Conservation (phyloP, 176 grass and related monocot genomes). For the Aegilops speltoides region DNA sequence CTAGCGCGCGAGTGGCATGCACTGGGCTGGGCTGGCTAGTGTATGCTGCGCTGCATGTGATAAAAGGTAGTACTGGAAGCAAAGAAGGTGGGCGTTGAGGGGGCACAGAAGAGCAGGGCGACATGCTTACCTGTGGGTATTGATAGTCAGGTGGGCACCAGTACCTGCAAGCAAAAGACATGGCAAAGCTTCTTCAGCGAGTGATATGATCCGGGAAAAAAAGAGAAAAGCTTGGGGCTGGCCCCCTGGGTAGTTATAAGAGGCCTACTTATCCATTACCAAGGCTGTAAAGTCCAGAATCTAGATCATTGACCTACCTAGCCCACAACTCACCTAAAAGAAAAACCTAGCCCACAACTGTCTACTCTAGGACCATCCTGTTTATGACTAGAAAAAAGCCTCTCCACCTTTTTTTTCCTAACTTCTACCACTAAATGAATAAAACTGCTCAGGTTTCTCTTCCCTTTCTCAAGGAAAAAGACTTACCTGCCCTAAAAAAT, state of each 20-base stretch:
- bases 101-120: not conserved
- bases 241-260: not conserved
- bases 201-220: not conserved
- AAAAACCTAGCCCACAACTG: not conserved
- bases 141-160: slow-evolving; percentile 78
- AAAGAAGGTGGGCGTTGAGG: not conserved
- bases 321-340: not conserved
- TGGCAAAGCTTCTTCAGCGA: slow-evolving; percentile 40
- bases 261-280: slow-evolving; percentile 34
- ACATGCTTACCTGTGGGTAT: slow-evolving; percentile 79
- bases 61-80: slow-evolving; percentile 3
- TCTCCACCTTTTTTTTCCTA: not conserved
- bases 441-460: not conserved
- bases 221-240: slow-evolving; percentile 2
- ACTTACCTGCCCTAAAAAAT: not conserved
- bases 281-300: slow-evolving; percentile 48
- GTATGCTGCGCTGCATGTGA: slow-evolving; percentile 49
- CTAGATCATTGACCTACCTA: slow-evolving; percentile 22
- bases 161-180: slow-evolving; percentile 86
- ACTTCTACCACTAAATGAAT: not conserved
- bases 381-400: not conserved
- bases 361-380: not conserved
- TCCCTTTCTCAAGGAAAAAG: not conserved
- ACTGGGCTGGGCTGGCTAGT: not conserved
- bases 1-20: not conserved